Evolutionary conservation across 495 filamentous ascomycete species (phyloP), one percentile per base, ranked within the genome.

Genomic region (Hypoxylon fuscum): DNA sequence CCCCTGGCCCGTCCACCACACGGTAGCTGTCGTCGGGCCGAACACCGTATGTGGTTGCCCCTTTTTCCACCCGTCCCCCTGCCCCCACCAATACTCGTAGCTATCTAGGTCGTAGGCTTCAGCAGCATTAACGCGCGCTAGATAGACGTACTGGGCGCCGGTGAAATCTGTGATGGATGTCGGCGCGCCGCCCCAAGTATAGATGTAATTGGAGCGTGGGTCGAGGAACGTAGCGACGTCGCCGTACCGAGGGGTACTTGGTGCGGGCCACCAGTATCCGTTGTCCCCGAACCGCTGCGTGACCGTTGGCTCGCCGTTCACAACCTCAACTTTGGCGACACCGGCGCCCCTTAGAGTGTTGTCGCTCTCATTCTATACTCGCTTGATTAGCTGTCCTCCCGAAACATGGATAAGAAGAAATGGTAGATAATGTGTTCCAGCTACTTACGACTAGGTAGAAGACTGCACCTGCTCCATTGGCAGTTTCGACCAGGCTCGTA

Each of bases 21-120:
- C 49, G 0, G 67, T 69, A 20, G 74, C 72, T 9, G 69, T 74
- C 55, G 69, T 60, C 4, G 64, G 21, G 11, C 58, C 62, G 25
- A 74, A 72, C 51, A 14, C 21, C 5, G 48, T 67, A 14, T 74
- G 52, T 17, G 69, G 56, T 41, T 67, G 38, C n/a, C 48, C 57
- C 0, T 34, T 42, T 43, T 64, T 72, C 72, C 72, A 76, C 0
- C 74, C 72, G 12, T 21, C 48, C 1, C n/a, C 21, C 3, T 50
- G 52, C 5, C 74, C 76, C 64, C 71, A 76, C 62, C 66, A 78
- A 51, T 77, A 77, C 56, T 76, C 66, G 43, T 77, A 77, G 50
- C 51, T 56, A 6, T 22, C 23, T 46, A 75, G 23, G 17, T 77
- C 66, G 29, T 73, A 76, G 0, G 74, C 73, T 3, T 70, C 63